A percentile compares a stretch with the other conserved stretches of the same genome.
These are phyloP conservation scores for Acer saccharum DNA, from an alignment of 345 rosid genomes.

Conservation along the genomic window DNA sequence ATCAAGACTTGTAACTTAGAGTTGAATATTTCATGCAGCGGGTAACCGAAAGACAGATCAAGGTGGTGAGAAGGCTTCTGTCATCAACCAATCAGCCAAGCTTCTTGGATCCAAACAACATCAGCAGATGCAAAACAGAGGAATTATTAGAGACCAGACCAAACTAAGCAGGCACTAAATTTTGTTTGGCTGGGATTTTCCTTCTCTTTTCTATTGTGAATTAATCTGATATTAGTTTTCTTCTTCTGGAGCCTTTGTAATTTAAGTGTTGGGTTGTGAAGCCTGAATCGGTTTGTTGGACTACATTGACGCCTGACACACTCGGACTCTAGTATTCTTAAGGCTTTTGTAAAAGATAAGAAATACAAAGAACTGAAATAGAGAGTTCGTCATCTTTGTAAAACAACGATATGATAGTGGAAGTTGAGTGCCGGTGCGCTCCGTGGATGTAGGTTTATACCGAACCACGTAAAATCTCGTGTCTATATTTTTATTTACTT, in stretches of 20 bases:
- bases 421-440: too few relatives aligned
- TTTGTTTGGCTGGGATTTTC: neutral
- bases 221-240: neutral
- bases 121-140: conserved; percentile 21
- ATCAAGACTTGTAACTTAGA: neutral
- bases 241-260: neutral
- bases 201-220: neutral
- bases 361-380: too few relatives aligned
- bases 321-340: too few relatives aligned
- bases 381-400: too few relatives aligned
- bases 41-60: conserved; percentile 60
- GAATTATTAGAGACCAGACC: conserved; percentile 4
- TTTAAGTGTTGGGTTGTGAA: neutral
- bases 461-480: too few relatives aligned
- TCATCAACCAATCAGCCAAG: conserved; percentile 85
- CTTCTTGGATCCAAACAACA: conserved; percentile 44
- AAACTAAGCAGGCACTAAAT: neutral
- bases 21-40: conserved; percentile 37
- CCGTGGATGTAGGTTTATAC: too few relatives aligned
- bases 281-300: too few relatives aligned
- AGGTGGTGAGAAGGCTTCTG: conserved; percentile 65
- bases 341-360: too few relatives aligned
- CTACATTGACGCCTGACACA: too few relatives aligned
- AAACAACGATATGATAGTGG: too few relatives aligned
- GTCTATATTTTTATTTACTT: too few relatives aligned